These are phyloP conservation scores for Trametes coccinea DNA, from an alignment of 768 basidiomycete species.

Conservation along the genomic window DNA sequence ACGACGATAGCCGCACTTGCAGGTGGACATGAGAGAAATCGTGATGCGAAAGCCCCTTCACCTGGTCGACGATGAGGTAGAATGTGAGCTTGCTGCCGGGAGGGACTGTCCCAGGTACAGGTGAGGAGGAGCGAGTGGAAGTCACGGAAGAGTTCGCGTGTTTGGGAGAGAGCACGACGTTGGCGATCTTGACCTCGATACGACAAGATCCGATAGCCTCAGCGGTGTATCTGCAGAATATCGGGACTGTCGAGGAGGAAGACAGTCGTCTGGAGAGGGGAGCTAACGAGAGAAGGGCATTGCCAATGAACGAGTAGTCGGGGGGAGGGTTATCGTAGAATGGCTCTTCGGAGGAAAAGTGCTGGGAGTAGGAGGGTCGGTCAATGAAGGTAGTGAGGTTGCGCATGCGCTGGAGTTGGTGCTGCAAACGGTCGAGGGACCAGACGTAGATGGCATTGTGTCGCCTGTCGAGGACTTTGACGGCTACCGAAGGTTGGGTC, in stretches of 20 bases:
- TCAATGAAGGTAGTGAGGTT: constrained; percentile 89
- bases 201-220: constrained; percentile 96
- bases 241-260: constrained; percentile 75
- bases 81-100: constrained; percentile 83
- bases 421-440: constrained; percentile 86
- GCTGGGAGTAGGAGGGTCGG: constrained; percentile 89
- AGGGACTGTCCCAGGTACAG: constrained; percentile 63
- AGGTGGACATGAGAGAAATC: constrained; percentile 87
- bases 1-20: constrained; percentile 85
- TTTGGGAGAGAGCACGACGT: constrained; percentile 61
- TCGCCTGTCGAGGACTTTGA: constrained; percentile 90
- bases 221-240: constrained; percentile 91
- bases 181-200: constrained; percentile 79
- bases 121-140: constrained; percentile 76
- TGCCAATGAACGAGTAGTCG: constrained; percentile 91
- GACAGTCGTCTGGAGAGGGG: constrained; percentile 78
- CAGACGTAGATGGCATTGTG: constrained; percentile 89
- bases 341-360: constrained; percentile 91
- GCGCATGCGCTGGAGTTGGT: constrained; percentile 91
- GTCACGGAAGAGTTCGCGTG: constrained; percentile 60
- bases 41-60: constrained; percentile 87
- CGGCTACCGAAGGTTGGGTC: constrained; percentile 79
- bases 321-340: constrained; percentile 90
- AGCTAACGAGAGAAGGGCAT: constrained; percentile 78
- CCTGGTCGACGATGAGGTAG: constrained; percentile 80